Conservation (phyloP, 2,329 filamentous ascomycete species). For the Teratosphaeria gauchensis region DNA sequence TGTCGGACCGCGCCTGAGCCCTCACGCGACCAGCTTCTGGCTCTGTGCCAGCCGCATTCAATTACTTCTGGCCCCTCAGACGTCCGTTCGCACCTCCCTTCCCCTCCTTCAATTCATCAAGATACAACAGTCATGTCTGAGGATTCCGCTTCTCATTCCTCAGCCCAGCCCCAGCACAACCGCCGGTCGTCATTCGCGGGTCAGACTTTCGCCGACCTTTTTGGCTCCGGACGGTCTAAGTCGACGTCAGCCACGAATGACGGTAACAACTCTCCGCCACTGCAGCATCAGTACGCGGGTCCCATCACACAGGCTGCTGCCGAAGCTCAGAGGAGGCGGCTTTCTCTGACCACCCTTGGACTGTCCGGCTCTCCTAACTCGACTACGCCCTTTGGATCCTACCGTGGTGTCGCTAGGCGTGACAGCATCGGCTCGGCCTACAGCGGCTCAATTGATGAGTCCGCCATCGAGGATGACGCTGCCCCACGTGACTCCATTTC, state of each 20-base stretch:
- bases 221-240: constrained; percentile 28
- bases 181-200: constrained; percentile 40
- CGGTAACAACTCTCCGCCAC: constrained; percentile 12
- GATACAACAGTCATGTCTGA: constrained; percentile 22
- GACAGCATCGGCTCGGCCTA: constrained; percentile 35
- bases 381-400: constrained; percentile 33
- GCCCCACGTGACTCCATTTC: constrained; percentile 24
- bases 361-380: constrained; percentile 35
- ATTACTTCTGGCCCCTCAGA: not conserved
- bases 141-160: constrained; percentile 27
- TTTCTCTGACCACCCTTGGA: constrained; percentile 42
- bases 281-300: constrained; percentile 28
- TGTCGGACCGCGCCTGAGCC: not conserved
- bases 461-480: constrained; percentile 41
- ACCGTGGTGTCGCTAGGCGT: constrained; percentile 31
- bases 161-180: constrained; percentile 16
- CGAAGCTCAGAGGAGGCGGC: constrained; percentile 39
- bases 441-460: constrained; percentile 37
- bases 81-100: not conserved
- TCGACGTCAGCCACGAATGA: constrained; percentile 12
- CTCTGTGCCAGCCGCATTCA: not conserved
- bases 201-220: constrained; percentile 41
- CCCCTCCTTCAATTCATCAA: not conserved
- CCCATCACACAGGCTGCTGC: constrained; percentile 41
- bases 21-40: not conserved